Conservation (phyloP, 1,139 yeast species). For the Ogataea hybrid region DNA sequence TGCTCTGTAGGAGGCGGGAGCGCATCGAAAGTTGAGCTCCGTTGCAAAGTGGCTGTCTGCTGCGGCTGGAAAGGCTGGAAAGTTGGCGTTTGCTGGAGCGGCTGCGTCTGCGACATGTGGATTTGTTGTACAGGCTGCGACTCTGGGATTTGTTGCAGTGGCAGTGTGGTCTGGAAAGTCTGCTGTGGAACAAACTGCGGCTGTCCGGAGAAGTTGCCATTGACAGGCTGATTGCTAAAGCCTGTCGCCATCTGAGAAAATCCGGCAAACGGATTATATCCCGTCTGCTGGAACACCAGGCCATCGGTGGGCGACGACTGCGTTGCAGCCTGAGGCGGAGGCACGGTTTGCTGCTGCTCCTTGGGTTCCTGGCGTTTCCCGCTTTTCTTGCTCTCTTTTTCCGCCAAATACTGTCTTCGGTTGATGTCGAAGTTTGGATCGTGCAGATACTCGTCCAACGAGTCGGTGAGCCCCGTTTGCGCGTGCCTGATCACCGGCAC, state of each 20-base stretch:
- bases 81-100: not conserved
- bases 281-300: slow-evolving; percentile 27
- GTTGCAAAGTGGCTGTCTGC: not conserved
- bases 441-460: slow-evolving; percentile 82
- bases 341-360: slow-evolving; percentile 10
- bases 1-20: not conserved
- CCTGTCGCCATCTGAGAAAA: slow-evolving; percentile 10
- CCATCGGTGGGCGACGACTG: slow-evolving; percentile 12
- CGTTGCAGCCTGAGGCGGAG: slow-evolving; percentile 7
- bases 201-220: not conserved
- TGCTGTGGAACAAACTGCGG: slow-evolving; percentile 5
- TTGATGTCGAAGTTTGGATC: slow-evolving; percentile 84
- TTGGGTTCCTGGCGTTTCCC: slow-evolving; percentile 3
- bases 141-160: slow-evolving; percentile 17
- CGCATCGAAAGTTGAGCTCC: not conserved
- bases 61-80: not conserved
- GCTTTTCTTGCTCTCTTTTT: slow-evolving; percentile 42
- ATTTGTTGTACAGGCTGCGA: slow-evolving; percentile 10
- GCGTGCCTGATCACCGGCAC: slow-evolving; percentile 98
- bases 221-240: slow-evolving; percentile 19
- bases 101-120: not conserved
- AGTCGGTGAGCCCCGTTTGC: slow-evolving; percentile 86
- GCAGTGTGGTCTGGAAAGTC: slow-evolving; percentile 1
- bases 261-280: slow-evolving; percentile 29
- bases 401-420: slow-evolving; percentile 73